phyloP scores from a whole-genome alignment of 306 rosid species.

The Trifolium repens region DNA sequence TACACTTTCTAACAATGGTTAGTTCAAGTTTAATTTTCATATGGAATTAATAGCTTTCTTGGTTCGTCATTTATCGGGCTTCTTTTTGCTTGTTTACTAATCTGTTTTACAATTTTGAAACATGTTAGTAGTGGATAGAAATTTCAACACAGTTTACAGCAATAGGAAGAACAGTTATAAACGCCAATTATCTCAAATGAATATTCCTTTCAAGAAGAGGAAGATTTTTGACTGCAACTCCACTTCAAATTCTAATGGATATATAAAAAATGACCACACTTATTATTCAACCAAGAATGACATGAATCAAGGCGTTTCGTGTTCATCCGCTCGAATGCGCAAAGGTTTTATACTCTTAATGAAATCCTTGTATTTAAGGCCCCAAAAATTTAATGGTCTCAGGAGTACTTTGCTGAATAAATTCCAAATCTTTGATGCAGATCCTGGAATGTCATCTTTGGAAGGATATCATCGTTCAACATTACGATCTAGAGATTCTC shows the following conservation, averaged over 20 bases:
- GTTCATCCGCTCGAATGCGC: slow-evolving; percentile 48
- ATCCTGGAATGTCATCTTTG: slow-evolving; percentile 53
- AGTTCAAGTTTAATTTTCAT: slow-evolving; percentile 39
- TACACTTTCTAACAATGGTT: slow-evolving; percentile 54
- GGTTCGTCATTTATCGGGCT: slow-evolving; percentile 14
- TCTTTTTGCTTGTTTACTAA: slow-evolving; percentile 36
- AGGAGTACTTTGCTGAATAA: slow-evolving; percentile 36
- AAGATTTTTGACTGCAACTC: slow-evolving; percentile 56
- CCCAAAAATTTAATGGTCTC: slow-evolving; percentile 15
- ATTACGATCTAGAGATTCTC: slow-evolving; percentile 71
- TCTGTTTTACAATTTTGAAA: slow-evolving; percentile 34
- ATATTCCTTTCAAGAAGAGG: slow-evolving; percentile 90
- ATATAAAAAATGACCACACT: slow-evolving; percentile 46
- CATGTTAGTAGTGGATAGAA: slow-evolving; percentile 58
- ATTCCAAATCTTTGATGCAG: slow-evolving; percentile 54
- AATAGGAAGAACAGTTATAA: slow-evolving; percentile 61
- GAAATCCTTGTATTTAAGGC: slow-evolving; percentile 28
- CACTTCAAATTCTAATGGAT: slow-evolving; percentile 56
- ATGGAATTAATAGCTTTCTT: slow-evolving; percentile 19
- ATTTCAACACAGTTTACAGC: slow-evolving; percentile 56
- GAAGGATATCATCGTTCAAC: slow-evolving; percentile 52
- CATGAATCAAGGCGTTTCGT: slow-evolving; percentile 53
- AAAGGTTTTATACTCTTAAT: slow-evolving; percentile 54
- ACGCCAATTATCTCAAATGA: slow-evolving; percentile 78
- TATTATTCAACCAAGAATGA: slow-evolving; percentile 54